Evolutionary conservation across 2,329 filamentous ascomycete genomes (phyloP).

Genomic region (Fusarium aywerte): DNA sequence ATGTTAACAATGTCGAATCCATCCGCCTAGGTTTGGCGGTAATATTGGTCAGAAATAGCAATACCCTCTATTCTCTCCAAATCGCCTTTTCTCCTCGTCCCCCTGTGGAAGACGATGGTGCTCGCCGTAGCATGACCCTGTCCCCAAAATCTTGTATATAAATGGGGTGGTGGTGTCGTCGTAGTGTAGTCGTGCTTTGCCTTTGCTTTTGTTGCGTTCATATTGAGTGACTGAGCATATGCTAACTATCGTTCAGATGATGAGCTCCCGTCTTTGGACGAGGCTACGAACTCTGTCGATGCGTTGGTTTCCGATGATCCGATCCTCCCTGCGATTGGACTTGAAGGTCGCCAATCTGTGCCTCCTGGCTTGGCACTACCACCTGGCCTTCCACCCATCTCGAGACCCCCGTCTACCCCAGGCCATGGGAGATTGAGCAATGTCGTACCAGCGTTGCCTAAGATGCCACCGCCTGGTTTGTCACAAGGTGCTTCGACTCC

Average conservation of each 20-base stretch:
- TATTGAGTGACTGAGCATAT: slow-evolving; percentile 38
- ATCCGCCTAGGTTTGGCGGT: slow-evolving; percentile 49
- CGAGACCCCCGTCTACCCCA: slow-evolving; percentile 37
- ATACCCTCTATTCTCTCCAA: slow-evolving; percentile 54
- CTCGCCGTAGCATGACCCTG: slow-evolving; percentile 64
- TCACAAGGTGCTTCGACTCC: slow-evolving; percentile 48
- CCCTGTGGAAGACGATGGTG: slow-evolving; percentile 71
- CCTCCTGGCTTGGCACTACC: slow-evolving; percentile 49
- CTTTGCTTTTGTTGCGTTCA: slow-evolving; percentile 41
- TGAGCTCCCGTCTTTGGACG: slow-evolving; percentile 68
- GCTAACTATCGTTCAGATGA: slow-evolving; percentile 69
- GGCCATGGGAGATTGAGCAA: slow-evolving; percentile 34
- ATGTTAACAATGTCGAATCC: slow-evolving; percentile 66
- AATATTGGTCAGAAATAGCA: slow-evolving; percentile 57
- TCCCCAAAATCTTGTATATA: slow-evolving; percentile 57
- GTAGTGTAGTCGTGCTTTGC: slow-evolving; percentile 46
- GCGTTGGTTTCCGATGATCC: slow-evolving; percentile 72
- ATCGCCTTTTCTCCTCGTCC: slow-evolving; percentile 49
- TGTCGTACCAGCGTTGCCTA: slow-evolving; percentile 45
- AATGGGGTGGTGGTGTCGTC: slow-evolving; percentile 48
- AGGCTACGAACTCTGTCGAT: slow-evolving; percentile 72
- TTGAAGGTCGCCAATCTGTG: slow-evolving; percentile 40
- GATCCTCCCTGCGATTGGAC: slow-evolving; percentile 22
- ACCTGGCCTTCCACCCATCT: slow-evolving; percentile 34
- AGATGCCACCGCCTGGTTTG: slow-evolving; percentile 42